Percentiles rank a stretch among this genome's conserved stretches.
Evolutionary conservation across 768 basidiomycete species (phyloP).

Genomic region (Gymnopilus dilepis): DNA sequence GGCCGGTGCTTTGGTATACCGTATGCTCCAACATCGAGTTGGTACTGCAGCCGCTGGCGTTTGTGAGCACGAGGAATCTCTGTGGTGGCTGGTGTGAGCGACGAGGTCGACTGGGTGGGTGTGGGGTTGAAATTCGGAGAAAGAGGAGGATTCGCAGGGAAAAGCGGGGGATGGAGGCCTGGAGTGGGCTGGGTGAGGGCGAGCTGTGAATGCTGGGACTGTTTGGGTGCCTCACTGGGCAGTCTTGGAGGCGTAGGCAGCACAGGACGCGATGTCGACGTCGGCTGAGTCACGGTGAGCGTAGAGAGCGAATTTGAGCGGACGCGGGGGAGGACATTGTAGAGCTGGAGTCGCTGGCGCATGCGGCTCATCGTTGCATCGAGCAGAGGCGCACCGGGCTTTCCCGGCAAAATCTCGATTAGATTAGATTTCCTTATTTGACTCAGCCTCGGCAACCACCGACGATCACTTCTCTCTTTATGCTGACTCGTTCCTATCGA

Average conservation of each 20-base stretch:
- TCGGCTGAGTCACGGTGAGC: constrained; percentile 24
- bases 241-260: constrained; percentile 21
- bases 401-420: constrained; percentile 9
- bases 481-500: constrained; percentile 24
- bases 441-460: constrained; percentile 5
- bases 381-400: neutral
- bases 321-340: constrained; percentile 22
- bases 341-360: constrained; percentile 26
- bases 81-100: constrained; percentile 31
- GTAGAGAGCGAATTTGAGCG: constrained; percentile 29
- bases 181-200: constrained; percentile 26
- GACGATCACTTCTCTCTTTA: constrained; percentile 12
- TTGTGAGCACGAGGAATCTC: constrained; percentile 30
- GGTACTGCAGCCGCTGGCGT: constrained; percentile 40
- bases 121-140: constrained; percentile 35
- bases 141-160: constrained; percentile 36
- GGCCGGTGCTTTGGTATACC: constrained; percentile 74
- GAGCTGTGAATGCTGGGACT: constrained; percentile 32
- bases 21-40: constrained; percentile 80
- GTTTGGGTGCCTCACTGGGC: constrained; percentile 26
- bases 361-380: neutral
- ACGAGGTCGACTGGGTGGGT: constrained; percentile 32
- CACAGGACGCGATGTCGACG: constrained; percentile 24
- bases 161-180: constrained; percentile 34
- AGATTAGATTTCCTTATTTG: constrained; percentile 16